Base-by-base conservation (phyloP, 768 basidiomycete species). In the Tubosaeta sp. region DNA sequence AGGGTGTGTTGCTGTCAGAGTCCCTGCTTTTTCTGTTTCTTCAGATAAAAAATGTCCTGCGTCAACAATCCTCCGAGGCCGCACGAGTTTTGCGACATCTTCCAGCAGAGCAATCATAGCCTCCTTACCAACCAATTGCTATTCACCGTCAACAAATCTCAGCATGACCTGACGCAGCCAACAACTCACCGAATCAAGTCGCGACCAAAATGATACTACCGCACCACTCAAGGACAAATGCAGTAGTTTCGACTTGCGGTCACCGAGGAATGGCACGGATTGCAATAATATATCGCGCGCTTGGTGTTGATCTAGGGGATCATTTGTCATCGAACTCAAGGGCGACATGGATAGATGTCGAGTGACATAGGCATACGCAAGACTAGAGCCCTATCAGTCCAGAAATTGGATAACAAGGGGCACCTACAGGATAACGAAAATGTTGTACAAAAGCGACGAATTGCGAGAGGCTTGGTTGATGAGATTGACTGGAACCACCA, bases 281-380 rank as follows among this genome's bases (percentile, higher is more conserved):
- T 72, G 68, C 1, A 79, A 68, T 16, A 92, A 60, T 34, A 82
- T 60, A 27, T 67, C 66, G 31, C 70, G 72, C 1, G 80, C 78
- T 53, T 79, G 82, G 3, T 60, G 59, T 50, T 68, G 66, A 51
- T 85, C 83, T 10, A 74, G 59, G 46, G 72, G 65, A 6, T 74
- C 72, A 0, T 69, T 61, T 14, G 62, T 48, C 8, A 78, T 57
- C 13, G 71, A 67, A 0, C 77, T 75, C 42, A 93, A 69, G 0
- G 85, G 80, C 0, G 84, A 85, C 16, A 74, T 66, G 13, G 78
- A 77, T 22, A 91, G 69, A 60, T 78, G 78, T 10, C 88, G 85
- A 37, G 82, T 83, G 14, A 72, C 70, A 59, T 83, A 89, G 2
- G 81, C 74, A 63, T 92, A 93, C 9, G 83, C 77, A 46, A 91